Conservation (phyloP, 2,329 filamentous ascomycete genomes). For the Phialophora expanda region DNA sequence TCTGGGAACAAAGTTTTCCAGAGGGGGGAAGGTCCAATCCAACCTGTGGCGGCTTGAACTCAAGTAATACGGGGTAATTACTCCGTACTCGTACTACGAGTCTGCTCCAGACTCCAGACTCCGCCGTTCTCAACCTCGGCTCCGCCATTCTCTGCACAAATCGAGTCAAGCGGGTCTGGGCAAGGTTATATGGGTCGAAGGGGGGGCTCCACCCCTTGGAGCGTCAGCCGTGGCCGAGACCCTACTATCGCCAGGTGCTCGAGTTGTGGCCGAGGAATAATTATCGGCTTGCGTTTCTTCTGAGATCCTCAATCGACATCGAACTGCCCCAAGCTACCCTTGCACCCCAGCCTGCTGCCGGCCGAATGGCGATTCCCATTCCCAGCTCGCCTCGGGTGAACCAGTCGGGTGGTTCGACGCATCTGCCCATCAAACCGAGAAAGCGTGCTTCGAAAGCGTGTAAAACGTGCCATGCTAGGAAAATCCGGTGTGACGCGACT, state of each 20-base stretch:
- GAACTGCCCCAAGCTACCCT: background rate
- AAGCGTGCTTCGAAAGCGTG: background rate
- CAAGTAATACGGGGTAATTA: no score
- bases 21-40: no score
- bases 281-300: background rate
- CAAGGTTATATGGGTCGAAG: background rate
- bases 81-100: no score
- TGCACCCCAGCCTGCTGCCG: background rate
- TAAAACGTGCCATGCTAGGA: constrained; percentile 7
- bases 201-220: no score
- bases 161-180: background rate
- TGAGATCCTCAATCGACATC: background rate
- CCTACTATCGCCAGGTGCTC: background rate
- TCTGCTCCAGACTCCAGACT: no score
- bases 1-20: no score
- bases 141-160: background rate
- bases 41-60: no score
- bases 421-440: background rate
- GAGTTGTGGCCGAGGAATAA: background rate
- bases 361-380: background rate
- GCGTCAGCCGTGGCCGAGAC: no score
- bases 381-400: background rate
- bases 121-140: background rate
- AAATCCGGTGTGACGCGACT: constrained; percentile 8
- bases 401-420: background rate